Percentiles rank a stretch among this genome's conserved stretches.
Evolutionary conservation across 371 early-diverging fungal genomes (phyloP).

Genomic region (Lichtheimia ornata): DNA sequence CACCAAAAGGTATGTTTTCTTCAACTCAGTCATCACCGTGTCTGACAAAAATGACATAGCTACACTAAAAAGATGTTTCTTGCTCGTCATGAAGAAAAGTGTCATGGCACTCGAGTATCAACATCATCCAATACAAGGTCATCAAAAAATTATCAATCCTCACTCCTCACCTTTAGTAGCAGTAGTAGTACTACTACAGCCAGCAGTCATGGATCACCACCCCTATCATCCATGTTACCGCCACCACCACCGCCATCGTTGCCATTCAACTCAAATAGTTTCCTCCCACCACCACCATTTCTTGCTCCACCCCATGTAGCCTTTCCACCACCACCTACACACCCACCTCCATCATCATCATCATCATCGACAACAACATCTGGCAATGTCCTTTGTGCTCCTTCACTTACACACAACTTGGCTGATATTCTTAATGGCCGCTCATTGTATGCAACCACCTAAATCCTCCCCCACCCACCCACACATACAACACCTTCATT

Average conservation of each 20-base stretch:
- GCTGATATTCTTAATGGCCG: slow-evolving; percentile 3
- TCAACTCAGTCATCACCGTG: neutral
- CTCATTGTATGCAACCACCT: slow-evolving; percentile 7
- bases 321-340: too few relatives aligned
- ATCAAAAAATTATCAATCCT: neutral
- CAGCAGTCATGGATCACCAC: slow-evolving; percentile 1
- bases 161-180: neutral
- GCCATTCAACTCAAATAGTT: neutral
- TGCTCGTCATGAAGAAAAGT: slow-evolving; percentile 13
- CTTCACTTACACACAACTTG: neutral
- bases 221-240: neutral
- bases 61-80: slow-evolving; percentile 17
- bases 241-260: neutral
- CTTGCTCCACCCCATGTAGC: too few relatives aligned
- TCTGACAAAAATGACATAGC: neutral
- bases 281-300: neutral
- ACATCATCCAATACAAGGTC: neutral
- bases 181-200: too few relatives aligned
- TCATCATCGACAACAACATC: too few relatives aligned
- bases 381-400: neutral
- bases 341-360: too few relatives aligned
- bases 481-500: neutral
- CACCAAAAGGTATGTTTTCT: slow-evolving; percentile 26
- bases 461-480: neutral
- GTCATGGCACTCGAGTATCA: slow-evolving; percentile 1